Evolutionary conservation across 768 basidiomycete genomes (phyloP).

Genomic region (Tricholoma flavovirens): DNA sequence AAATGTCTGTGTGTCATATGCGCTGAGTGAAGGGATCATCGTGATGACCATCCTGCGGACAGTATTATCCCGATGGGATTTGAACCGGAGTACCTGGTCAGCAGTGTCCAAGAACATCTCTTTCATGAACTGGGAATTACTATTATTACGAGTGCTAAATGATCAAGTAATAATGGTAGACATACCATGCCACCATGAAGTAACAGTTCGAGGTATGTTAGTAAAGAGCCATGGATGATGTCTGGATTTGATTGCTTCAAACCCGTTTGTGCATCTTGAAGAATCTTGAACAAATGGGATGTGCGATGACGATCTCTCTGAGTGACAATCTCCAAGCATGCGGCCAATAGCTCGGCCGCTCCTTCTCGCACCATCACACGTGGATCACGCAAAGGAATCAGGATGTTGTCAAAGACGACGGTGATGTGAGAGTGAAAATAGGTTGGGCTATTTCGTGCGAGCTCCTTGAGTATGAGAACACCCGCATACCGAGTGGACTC

Average conservation of each 20-base stretch:
- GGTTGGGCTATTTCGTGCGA: conserved; percentile 81
- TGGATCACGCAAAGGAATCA: conserved; percentile 83
- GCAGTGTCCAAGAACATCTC: conserved; percentile 83
- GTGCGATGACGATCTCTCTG: conserved; percentile 65
- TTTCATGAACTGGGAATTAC: conserved; percentile 73
- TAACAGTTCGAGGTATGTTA: conserved; percentile 87
- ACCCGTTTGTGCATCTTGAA: conserved; percentile 82
- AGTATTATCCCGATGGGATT: conserved; percentile 77
- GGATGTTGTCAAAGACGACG: conserved; percentile 88
- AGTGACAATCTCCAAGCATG: conserved; percentile 84
- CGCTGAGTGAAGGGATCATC: conserved; percentile 90
- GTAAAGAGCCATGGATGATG: conserved; percentile 85
- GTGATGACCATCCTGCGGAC: conserved; percentile 94
- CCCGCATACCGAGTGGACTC: conserved; percentile 90
- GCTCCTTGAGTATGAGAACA: conserved; percentile 88
- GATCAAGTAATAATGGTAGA: conserved; percentile 1
- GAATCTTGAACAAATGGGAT: conserved; percentile 72
- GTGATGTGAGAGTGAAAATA: conserved; percentile 87
- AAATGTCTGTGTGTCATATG: conserved; percentile 91
- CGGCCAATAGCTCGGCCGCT: conserved; percentile 89
- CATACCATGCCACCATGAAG: conserved; percentile 92
- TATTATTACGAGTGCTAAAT: not conserved
- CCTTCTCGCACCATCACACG: conserved; percentile 89
- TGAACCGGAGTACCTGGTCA: conserved; percentile 86
- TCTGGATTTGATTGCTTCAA: conserved; percentile 78